phyloP scores from a whole-genome alignment of 208 protist genomes.

The Trypanosoma rangeli region DNA sequence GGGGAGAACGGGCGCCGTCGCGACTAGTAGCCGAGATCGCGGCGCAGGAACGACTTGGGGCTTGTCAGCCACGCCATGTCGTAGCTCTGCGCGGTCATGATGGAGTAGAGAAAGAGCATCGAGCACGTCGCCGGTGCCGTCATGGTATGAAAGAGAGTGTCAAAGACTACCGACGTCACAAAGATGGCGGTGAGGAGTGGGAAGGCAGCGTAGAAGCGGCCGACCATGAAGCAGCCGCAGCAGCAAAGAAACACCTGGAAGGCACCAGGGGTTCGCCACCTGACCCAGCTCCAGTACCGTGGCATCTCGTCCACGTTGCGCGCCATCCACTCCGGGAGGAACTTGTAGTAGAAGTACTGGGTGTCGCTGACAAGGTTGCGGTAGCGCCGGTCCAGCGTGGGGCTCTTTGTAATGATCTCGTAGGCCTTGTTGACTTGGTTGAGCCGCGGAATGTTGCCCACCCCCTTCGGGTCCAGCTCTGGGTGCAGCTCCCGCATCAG shows the following conservation, averaged over 20 bases:
- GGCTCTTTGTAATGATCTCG: slow-evolving; percentile 87
- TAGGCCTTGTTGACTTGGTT: slow-evolving; percentile 91
- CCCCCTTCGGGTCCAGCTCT: slow-evolving; percentile 65
- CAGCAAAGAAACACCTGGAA: slow-evolving; percentile 70
- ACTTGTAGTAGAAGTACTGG: slow-evolving; percentile 88
- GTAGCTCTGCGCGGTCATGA: slow-evolving; percentile 79
- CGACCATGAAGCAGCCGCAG: slow-evolving; percentile 68
- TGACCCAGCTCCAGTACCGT: slow-evolving; percentile 87
- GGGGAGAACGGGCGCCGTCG: neutral
- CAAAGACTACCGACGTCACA: slow-evolving; percentile 51
- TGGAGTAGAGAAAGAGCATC: slow-evolving; percentile 83
- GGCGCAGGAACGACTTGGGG: slow-evolving; percentile 82
- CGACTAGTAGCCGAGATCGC: slow-evolving; percentile 81
- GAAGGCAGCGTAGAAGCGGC: slow-evolving; percentile 74
- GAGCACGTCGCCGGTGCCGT: slow-evolving; percentile 79
- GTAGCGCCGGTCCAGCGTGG: slow-evolving; percentile 85
- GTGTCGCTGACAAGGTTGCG: slow-evolving; percentile 85
- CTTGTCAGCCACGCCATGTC: slow-evolving; percentile 90
- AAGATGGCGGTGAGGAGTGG: slow-evolving; percentile 71
- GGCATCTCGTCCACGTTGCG: slow-evolving; percentile 92
- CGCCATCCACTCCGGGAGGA: slow-evolving; percentile 91
- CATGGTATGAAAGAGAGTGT: slow-evolving; percentile 86
- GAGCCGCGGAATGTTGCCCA: slow-evolving; percentile 74
- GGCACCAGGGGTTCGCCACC: slow-evolving; percentile 68
- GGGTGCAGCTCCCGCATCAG: slow-evolving; percentile 86